A percentile compares a stretch with the other conserved stretches of the same genome.
Evolutionary conservation across 495 filamentous ascomycete species (phyloP).

Genomic region (Talaromyces wortmannii): DNA sequence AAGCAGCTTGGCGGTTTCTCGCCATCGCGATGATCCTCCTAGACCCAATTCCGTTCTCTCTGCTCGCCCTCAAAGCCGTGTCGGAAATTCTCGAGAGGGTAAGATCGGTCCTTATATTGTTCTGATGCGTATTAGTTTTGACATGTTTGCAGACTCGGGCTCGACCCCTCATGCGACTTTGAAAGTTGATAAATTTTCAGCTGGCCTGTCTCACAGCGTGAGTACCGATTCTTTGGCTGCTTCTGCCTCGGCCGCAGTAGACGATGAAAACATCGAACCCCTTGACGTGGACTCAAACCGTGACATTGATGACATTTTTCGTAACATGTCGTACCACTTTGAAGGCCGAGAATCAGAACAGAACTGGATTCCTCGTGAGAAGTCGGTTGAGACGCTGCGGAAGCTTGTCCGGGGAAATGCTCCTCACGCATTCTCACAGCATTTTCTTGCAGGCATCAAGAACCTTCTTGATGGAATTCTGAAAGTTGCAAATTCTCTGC

Average conservation of each 20-base stretch:
- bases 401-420: slow-evolving; percentile 79
- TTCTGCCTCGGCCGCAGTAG: slow-evolving; percentile 6
- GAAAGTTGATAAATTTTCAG: slow-evolving; percentile 1
- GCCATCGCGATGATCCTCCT: slow-evolving; percentile 7
- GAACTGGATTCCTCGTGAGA: slow-evolving; percentile 85
- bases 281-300: slow-evolving; percentile 70
- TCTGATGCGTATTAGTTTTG: background rate
- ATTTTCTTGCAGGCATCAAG: slow-evolving; percentile 64
- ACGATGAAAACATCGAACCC: slow-evolving; percentile 66
- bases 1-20: slow-evolving; percentile 4
- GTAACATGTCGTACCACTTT: slow-evolving; percentile 71
- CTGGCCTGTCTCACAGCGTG: slow-evolving; percentile 6
- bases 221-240: slow-evolving; percentile 7
- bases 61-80: slow-evolving; percentile 3
- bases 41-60: slow-evolving; percentile 8
- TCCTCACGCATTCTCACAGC: slow-evolving; percentile 62
- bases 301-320: slow-evolving; percentile 78
- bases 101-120: background rate
- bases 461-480: slow-evolving; percentile 79
- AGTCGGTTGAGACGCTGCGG: slow-evolving; percentile 66
- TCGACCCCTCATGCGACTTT: background rate
- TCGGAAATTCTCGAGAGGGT: slow-evolving; percentile 4
- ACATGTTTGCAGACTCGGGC: slow-evolving; percentile 2
- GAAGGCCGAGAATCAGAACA: slow-evolving; percentile 86
- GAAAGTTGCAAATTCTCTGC: slow-evolving; percentile 76